Evolutionary conservation across 2,329 filamentous ascomycete genomes (phyloP).

Genomic region (Trichophyton rubrum): DNA sequence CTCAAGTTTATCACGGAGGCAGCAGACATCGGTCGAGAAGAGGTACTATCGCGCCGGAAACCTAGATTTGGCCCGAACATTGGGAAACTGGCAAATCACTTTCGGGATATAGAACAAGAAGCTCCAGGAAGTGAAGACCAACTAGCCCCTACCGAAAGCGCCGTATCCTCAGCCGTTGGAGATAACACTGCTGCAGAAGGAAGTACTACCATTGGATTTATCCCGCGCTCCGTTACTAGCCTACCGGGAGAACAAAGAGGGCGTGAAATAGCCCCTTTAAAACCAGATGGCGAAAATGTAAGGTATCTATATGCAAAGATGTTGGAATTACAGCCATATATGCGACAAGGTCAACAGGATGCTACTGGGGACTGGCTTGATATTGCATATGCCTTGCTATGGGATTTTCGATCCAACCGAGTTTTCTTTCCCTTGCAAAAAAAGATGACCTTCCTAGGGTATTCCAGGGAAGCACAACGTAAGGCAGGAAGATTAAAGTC

Average conservation of each 20-base stretch:
- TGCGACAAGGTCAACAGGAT: slow-evolving; percentile 39
- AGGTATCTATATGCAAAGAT: slow-evolving; percentile 35
- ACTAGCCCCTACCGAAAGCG: not conserved
- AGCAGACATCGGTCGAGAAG: slow-evolving; percentile 47
- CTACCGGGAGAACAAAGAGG: not conserved
- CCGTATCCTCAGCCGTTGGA: not conserved
- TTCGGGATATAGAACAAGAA: slow-evolving; percentile 19
- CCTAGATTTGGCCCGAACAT: slow-evolving; percentile 23
- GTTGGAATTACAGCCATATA: slow-evolving; percentile 35
- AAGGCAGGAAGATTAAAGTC: slow-evolving; percentile 27
- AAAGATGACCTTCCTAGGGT: slow-evolving; percentile 39
- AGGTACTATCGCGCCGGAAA: slow-evolving; percentile 23
- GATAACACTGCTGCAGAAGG: not conserved
- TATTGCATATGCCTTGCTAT: slow-evolving; percentile 45
- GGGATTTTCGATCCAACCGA: slow-evolving; percentile 48
- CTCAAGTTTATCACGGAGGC: slow-evolving; percentile 66
- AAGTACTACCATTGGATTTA: not conserved
- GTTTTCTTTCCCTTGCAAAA: slow-evolving; percentile 46
- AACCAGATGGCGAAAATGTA: slow-evolving; percentile 19
- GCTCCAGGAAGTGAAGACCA: not conserved
- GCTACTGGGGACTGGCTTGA: slow-evolving; percentile 46
- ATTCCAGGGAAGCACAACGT: slow-evolving; percentile 30
- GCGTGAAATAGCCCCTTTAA: not conserved
- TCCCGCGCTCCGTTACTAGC: not conserved
- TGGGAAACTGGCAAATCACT: slow-evolving; percentile 31